Conservation (phyloP, 805 yeast species). For the Starmerella apicola region DNA sequence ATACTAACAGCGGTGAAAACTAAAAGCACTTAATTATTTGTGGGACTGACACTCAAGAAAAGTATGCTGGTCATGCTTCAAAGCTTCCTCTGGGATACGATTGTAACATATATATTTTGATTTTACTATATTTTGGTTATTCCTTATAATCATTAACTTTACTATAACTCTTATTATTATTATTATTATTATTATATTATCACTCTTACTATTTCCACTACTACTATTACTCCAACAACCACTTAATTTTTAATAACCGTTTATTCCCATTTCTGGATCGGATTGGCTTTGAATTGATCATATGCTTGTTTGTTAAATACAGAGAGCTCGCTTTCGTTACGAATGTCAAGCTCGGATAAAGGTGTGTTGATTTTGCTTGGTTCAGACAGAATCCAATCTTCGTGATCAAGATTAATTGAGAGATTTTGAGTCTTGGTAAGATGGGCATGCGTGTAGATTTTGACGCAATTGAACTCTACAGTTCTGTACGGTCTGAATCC, state of each 20-base stretch:
- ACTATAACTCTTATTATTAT: no score
- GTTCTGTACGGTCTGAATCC: conserved; percentile 72
- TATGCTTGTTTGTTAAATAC: conserved; percentile 62
- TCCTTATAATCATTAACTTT: no score
- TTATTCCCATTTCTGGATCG: conserved; percentile 76
- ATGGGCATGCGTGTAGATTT: conserved; percentile 89
- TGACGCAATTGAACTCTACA: conserved; percentile 53
- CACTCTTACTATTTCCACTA: no score
- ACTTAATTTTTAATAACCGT: no score
- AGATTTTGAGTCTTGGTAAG: conserved; percentile 87
- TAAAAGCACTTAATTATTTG: no score
- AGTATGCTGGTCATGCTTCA: no score
- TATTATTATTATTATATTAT: no score
- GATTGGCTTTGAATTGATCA: conserved; percentile 57
- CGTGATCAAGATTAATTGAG: conserved; percentile 79
- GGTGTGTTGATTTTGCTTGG: conserved; percentile 29
- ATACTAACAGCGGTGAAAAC: conserved; percentile 3
- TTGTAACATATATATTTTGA: no score
- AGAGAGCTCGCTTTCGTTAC: conserved; percentile 84
- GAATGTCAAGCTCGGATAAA: conserved; percentile 40
- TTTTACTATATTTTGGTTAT: no score
- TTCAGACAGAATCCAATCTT: conserved; percentile 50
- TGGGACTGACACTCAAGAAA: no score
- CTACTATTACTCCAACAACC: no score
- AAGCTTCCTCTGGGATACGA: no score